Evolutionary conservation across 345 rosid species (phyloP).

Genomic region (Mercurialis annua): DNA sequence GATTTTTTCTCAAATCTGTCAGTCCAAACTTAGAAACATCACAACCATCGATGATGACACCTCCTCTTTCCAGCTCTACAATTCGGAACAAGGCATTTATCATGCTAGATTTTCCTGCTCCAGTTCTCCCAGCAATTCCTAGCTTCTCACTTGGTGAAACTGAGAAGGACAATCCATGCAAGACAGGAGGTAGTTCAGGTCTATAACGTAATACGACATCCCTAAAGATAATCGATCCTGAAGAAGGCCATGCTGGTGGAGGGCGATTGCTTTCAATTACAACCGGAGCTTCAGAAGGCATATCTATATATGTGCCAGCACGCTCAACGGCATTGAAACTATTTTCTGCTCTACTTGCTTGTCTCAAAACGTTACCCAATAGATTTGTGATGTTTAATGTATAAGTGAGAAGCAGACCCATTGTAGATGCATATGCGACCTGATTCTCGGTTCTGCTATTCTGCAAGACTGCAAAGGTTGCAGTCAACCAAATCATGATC

Average conservation of each 20-base stretch:
- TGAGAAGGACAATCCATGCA: conserved; percentile 73
- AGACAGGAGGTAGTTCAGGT: conserved; percentile 91
- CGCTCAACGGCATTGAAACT: conserved; percentile 96
- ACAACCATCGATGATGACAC: conserved; percentile 77
- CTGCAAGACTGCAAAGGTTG: conserved; percentile 30
- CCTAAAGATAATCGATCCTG: conserved; percentile 80
- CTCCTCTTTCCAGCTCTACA: conserved; percentile 88
- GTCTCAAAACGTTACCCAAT: conserved; percentile 83
- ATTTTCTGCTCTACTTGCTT: conserved; percentile 97
- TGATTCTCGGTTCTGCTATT: conserved; percentile 26
- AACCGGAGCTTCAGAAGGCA: conserved; percentile 85
- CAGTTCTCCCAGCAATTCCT: conserved; percentile 98
- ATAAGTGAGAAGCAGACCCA: conserved; percentile 96
- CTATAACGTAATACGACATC: conserved; percentile 91
- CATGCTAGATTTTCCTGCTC: conserved; percentile 99
- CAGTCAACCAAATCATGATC: conserved; percentile 89
- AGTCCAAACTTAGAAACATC: conserved; percentile 79
- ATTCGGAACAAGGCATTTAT: conserved; percentile 88
- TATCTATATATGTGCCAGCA: conserved; percentile 74
- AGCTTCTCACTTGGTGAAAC: conserved; percentile 88
- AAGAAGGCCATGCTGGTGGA: conserved; percentile 97
- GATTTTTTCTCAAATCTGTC: conserved; percentile 82
- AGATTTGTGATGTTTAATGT: conserved; percentile 80
- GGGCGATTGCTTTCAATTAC: conserved; percentile 79
- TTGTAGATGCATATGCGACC: conserved; percentile 29